Evolutionary conservation across 108 stramenopile species (phyloP), one percentile per base, ranked within the genome.

Genomic region (Skeletonema grethae): DNA sequence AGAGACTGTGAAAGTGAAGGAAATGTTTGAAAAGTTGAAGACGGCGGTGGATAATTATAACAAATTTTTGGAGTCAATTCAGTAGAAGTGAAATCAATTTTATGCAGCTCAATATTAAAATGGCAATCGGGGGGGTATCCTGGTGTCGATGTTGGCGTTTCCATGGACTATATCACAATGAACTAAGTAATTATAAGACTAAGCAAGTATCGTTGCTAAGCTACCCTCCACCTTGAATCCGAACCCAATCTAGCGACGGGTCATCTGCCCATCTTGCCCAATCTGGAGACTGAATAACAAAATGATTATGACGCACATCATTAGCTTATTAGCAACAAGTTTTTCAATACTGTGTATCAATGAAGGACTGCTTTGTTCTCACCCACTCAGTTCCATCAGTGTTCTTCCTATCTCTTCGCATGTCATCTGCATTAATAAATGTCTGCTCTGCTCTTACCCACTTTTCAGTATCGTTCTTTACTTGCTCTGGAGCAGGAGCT

Each of bases 41-140:
- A 59, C 58, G 35, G 87, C 88, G 13, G 88, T 87, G 41, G 63
- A 79, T 30, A 81, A 82, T 10, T 92, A 89, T 67, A 73, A 87
- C 70, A 80, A 41, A 45, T 84, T 84, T 68, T 61, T 92, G 59
- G 35, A 87, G 7, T 28, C 25, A 28, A 28, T 34, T 55, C 77
- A 5, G 75, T 86, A 8, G 85, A 1, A 34, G 32, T 5, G 80
- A 28, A 71, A 87, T 68, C 87, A 76, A 86, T 8, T 8, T 34
- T 35, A 50, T 11, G 16, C 12, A n/a, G n/a, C 25, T 13, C 18
- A 48, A 18, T 48, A 18, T 48, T 48, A 48, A 48, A 18, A n/a
- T 18, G 46, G 5, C 16, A 2, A 3, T 20, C 50, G 50, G 50
- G 22, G 16, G 50, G 50, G 7, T 53, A 53, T 22, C 22, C 16